phyloP scores from a whole-genome alignment of 345 rosid species.

The Laguncularia racemosa region DNA sequence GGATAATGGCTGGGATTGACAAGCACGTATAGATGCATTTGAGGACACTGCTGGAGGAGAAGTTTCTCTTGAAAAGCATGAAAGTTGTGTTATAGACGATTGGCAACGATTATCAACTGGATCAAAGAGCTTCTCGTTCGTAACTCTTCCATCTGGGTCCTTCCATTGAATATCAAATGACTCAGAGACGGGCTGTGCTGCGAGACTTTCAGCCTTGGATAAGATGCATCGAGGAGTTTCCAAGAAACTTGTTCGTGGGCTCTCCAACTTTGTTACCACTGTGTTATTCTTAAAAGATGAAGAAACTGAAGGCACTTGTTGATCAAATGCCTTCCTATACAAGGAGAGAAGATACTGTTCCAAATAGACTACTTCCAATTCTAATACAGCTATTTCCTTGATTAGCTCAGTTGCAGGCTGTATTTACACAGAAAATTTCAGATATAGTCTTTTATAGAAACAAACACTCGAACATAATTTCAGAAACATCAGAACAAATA shows the following conservation, averaged over 20 bases:
- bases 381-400: conserved; percentile 79
- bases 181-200: conserved; percentile 27
- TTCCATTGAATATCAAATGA: conserved; percentile 24
- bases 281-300: conserved; percentile 37
- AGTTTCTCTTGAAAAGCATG: conserved; percentile 33
- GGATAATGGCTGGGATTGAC: conserved; percentile 76
- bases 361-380: conserved; percentile 82
- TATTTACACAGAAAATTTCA: conserved; percentile 5
- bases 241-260: conserved; percentile 24
- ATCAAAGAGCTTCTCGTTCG: conserved; percentile 35
- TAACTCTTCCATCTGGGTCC: conserved; percentile 20
- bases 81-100: conserved; percentile 62
- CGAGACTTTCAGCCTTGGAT: conserved; percentile 29
- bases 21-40: conserved; percentile 48
- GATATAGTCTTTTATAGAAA: neutral
- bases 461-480: neutral
- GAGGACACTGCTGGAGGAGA: conserved; percentile 45
- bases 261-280: conserved; percentile 32
- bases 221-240: conserved; percentile 32
- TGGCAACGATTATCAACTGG: conserved; percentile 54
- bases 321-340: conserved; percentile 88
- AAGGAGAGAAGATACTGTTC: conserved; percentile 89
- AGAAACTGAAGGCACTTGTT: conserved; percentile 37
- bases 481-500: neutral
- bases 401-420: conserved; percentile 82